phyloP scores from a whole-genome alignment of 805 yeast species.

The Wickerhamomyces pijperi region DNA sequence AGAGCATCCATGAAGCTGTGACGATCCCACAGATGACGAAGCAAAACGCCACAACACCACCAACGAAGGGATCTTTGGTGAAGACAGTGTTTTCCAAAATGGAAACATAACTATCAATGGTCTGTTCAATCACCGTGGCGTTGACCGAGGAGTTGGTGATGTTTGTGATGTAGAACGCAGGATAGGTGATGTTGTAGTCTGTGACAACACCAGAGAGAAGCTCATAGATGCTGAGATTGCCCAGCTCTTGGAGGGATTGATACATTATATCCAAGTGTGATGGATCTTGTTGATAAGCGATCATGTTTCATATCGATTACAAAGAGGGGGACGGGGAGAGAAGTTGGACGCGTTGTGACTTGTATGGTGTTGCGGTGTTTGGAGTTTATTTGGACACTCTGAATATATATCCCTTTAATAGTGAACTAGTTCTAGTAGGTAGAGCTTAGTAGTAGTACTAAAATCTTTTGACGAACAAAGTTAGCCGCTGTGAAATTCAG shows the following conservation, averaged over 20 bases:
- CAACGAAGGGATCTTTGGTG: conserved; percentile 24
- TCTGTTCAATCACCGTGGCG: conserved; percentile 3
- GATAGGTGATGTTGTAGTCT: conserved; percentile 14
- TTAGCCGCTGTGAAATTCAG: too few species aligned
- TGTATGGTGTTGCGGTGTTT: too few species aligned
- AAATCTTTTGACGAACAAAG: too few species aligned
- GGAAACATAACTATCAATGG: conserved; percentile 1
- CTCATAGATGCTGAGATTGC: not conserved
- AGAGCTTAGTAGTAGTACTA: too few species aligned
- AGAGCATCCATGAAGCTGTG: conserved; percentile 61
- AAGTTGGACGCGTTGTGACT: too few species aligned
- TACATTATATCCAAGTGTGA: not conserved
- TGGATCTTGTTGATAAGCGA: too few species aligned
- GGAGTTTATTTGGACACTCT: too few species aligned
- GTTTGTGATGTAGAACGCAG: conserved; percentile 38
- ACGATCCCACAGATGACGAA: conserved; percentile 46
- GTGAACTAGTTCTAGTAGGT: too few species aligned
- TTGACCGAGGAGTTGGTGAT: conserved; percentile 20
- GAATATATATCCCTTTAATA: too few species aligned
- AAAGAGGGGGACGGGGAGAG: too few species aligned
- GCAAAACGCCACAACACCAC: conserved; percentile 31
- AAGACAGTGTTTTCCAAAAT: conserved; percentile 1
- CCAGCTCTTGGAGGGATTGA: not conserved
- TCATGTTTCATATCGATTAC: too few species aligned
- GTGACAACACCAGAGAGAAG: not conserved